phyloP scores from a whole-genome alignment of 2,329 filamentous ascomycete genomes.

The Botrytis pseudocinerea region DNA sequence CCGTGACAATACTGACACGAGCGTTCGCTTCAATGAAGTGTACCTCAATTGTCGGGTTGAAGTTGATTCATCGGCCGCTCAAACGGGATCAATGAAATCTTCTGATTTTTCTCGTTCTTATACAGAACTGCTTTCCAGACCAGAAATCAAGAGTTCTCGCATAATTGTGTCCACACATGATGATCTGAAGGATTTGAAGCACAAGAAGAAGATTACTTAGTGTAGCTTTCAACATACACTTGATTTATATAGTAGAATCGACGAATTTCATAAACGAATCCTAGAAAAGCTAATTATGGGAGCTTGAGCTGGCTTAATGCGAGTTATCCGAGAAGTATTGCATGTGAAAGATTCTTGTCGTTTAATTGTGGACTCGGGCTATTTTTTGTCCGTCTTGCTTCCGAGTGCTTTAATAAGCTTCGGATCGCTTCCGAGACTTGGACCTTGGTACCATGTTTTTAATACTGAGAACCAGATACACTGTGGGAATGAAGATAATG shows the following conservation, averaged over 20 bases:
- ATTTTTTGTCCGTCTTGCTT: not conserved
- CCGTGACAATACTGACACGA: conserved; percentile 39
- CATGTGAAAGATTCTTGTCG: not conserved
- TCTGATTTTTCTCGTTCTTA: conserved; percentile 32
- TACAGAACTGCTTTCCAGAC: conserved; percentile 28
- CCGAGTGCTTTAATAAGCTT: not conserved
- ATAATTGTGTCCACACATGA: conserved; percentile 23
- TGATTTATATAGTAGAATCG: not conserved
- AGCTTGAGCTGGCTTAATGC: not conserved
- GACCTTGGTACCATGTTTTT: not conserved
- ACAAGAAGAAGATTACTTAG: conserved; percentile 21
- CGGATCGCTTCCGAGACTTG: not conserved
- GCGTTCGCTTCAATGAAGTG: conserved; percentile 46
- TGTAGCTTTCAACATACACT: not conserved
- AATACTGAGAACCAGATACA: not conserved
- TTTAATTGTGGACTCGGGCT: not conserved
- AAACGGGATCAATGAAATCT: conserved; percentile 26
- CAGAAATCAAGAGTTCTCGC: conserved; percentile 28
- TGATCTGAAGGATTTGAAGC: conserved; percentile 24
- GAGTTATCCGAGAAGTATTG: not conserved
- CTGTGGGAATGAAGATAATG: not conserved
- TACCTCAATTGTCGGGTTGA: conserved; percentile 41
- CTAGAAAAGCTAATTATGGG: not conserved
- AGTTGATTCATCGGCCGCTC: conserved; percentile 32
- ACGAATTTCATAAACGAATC: not conserved